Base-by-base conservation (phyloP, 1,284 basidiomycete species). In the Irpex sp. region DNA sequence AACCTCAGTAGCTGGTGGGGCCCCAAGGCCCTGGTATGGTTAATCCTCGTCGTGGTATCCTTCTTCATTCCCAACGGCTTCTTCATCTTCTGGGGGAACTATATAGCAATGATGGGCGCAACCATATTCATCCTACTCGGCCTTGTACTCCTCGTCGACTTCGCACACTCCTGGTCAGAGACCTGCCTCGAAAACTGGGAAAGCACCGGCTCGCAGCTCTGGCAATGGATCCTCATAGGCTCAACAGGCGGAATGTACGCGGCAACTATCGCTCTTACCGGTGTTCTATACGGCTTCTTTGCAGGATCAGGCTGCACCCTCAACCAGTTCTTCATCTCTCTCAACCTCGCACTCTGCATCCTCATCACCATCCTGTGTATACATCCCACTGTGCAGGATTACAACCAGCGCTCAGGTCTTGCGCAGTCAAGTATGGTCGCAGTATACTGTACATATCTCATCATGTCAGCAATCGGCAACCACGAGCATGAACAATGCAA, bases 351-450 rank as follows among this genome's bases (percentile, higher is more conserved):
- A 4, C 80, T 97, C 36, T 88, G 87, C 68, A 72, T 96, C 69
- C 68, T 94, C 68, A 87, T 94, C 69, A 96, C 96, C 4, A 77
- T 93, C 64, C 73, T 96, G 61, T 94, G 90, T 67, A 81, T 99
- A 63, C 87, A 93, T 62, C 95, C 94, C 0, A 80, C 83, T 2
- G 86, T 99, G 2, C 97, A 99, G 71, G 95, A 96, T 68, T 84
- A 90, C 65, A 99, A 98, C 71, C 93, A 96, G 4, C 90, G 93
- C 60, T 96, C 94, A 7, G 96, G 96, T 1, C 84, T 99, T 21
- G 95, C 95, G 2, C 97, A 99, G 74, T 90, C 94, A 16, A 90
- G 92, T 63, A 96, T 98, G 91, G 96, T 99, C n/a, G 92, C 93
- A 4, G 93, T 90, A 1, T 99, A 99, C 75, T 97, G 94, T 79